Percentiles rank a stretch among this genome's conserved stretches.
Evolutionary conservation across 805 yeast species (phyloP).

Genomic region (Sporopachydermia lactativora): DNA sequence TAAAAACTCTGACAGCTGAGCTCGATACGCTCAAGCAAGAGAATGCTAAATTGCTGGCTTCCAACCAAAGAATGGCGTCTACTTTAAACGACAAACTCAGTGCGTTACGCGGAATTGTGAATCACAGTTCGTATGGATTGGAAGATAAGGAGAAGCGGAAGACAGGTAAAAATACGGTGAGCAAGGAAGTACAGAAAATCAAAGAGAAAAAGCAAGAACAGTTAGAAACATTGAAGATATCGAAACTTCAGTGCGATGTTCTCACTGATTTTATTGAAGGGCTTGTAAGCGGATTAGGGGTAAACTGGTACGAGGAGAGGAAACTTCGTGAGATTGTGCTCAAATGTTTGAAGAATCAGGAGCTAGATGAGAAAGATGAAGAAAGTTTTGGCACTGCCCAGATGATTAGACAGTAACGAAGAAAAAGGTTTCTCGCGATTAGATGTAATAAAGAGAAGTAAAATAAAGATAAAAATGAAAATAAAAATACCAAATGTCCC

Average conservation of each 20-base stretch:
- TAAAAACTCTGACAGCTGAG: neutral
- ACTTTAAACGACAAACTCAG: neutral
- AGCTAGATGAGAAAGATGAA: constrained; percentile 13
- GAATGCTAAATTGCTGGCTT: neutral
- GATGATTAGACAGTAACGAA: neutral
- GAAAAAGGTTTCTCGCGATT: too few species aligned
- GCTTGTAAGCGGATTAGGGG: constrained; percentile 21
- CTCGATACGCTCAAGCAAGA: neutral
- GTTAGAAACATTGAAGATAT: constrained; percentile 7
- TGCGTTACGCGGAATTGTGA: neutral
- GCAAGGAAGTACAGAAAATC: constrained; percentile 5
- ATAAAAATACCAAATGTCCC: too few species aligned
- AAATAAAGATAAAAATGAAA: too few species aligned
- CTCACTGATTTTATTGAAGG: constrained; percentile 18
- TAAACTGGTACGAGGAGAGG: constrained; percentile 20
- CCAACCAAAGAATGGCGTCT: neutral
- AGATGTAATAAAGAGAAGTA: too few species aligned
- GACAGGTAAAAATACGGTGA: constrained; percentile 3
- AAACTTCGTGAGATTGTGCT: constrained; percentile 17
- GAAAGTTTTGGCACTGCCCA: constrained; percentile 2
- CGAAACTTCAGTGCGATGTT: constrained; percentile 9
- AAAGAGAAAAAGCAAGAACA: neutral
- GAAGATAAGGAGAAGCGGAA: constrained; percentile 1
- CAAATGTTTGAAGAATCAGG: constrained; percentile 18
- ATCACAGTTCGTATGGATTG: neutral